Evolutionary conservation across 352 stramenopile genomes (phyloP), one percentile per base, ranked within the genome.

Genomic region (Globisporangium yorkense): DNA sequence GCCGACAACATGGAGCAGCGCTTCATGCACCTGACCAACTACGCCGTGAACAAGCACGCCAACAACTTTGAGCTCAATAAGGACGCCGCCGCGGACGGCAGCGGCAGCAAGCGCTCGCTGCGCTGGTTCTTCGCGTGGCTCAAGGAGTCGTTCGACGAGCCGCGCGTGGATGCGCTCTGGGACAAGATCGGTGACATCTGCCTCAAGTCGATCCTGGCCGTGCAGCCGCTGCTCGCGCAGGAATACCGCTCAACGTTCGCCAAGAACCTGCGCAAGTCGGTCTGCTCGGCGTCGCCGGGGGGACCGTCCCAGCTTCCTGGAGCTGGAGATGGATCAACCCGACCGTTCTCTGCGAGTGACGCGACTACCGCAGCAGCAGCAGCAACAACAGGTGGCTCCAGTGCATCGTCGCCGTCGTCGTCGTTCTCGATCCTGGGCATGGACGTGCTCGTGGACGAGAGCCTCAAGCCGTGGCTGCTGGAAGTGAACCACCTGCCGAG

Each of bases 401-500:
- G 33, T 39, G 47, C 48, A 5, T 39, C 41, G 16, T 5, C 48
- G 29, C 24, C 70, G 5, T 88, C 76, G 9, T 90, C 75, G 9
- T 88, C 70, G 54, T 91, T 99, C 69, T 91, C 98, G 44, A 80
- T 99, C 2, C 74, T 99, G 5, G 96, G 97, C 4, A 95, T 98
- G 75, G 97, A 99, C 64, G 91, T 99, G 35, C 90, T 99, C 47
- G 76, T 99, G 6, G 96, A 99, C 62, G 80, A 94, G 43, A 72
- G 86, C 20, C 74, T 99, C 0, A 97, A 97, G 58, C 94, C 96
- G 6, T 98, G 89, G 84, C 71, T 99, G 18, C 94, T 99, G 10
- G 97, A 99, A 61, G 96, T 99, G 31, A 99, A 99, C 66, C 94
- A 98, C 63, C 54, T 99, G 9, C 92, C 96, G 51, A 94, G 88